A percentile compares a stretch with the other conserved stretches of the same genome.
phyloP scores from a whole-genome alignment of 2,329 filamentous ascomycete genomes.

The Fusarium virguliforme region DNA sequence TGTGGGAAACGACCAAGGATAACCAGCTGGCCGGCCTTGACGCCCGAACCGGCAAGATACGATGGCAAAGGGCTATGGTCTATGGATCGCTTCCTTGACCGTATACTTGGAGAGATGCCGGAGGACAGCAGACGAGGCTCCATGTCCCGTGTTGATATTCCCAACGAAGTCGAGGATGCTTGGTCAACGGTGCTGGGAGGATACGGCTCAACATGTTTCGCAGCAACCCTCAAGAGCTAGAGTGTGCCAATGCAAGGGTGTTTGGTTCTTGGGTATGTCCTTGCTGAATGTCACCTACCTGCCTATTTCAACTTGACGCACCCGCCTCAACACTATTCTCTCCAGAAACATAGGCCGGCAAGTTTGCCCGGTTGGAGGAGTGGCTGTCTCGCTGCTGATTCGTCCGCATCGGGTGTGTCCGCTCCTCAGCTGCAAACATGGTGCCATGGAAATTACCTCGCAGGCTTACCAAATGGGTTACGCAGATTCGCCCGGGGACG shows the following conservation, averaged over 20 bases:
- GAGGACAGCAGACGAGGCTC: background rate
- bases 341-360: conserved; percentile 17
- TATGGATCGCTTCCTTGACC: conserved; percentile 27
- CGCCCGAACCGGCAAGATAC: rapidly evolving
- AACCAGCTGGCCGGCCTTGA: conserved; percentile 7
- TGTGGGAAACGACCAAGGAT: rapidly evolving
- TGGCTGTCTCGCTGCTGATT: background rate
- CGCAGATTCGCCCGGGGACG: conserved; percentile 6
- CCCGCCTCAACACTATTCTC: conserved; percentile 2
- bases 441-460: conserved; percentile 20
- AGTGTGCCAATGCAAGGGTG: conserved; percentile 6
- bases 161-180: conserved; percentile 30
- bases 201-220: background rate
- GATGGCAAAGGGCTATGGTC: conserved; percentile 20
- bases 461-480: conserved; percentile 1
- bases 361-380: background rate
- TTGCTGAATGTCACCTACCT: conserved; percentile 4
- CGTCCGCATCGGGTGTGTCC: conserved; percentile 13
- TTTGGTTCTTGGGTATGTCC: conserved; percentile 3
- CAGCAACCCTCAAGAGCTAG: background rate
- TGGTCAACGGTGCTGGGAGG: conserved; percentile 31
- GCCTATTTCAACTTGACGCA: background rate
- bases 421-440: conserved; percentile 26
- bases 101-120: conserved; percentile 2
- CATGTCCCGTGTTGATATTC: background rate